Base-by-base conservation (phyloP, 1,284 basidiomycete species). In the Malassezia obtusa region DNA sequence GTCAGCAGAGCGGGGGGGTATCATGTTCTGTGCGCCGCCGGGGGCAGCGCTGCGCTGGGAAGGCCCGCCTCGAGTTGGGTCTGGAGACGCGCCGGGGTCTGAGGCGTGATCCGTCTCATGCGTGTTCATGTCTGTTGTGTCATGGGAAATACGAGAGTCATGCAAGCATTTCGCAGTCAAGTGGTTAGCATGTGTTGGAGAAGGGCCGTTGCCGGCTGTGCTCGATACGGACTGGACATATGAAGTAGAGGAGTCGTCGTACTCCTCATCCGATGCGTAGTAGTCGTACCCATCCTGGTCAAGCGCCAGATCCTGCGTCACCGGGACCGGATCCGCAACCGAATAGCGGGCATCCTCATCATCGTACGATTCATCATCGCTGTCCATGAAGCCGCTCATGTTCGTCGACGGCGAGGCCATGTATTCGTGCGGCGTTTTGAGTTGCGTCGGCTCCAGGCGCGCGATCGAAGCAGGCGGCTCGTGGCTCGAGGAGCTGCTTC, bases 401-500 rank as follows among this genome's bases (percentile, higher is more conserved):
- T 89, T 89, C 3, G 87, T 83, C 58, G 88, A 79, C 17, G 76
- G 76, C 3, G 79, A 77, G n/a, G 65, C 71, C 2, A 76, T 75
- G 58, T 76, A 73, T 7, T 68, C 52, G 44, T 54, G 52, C 10
- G 39, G 71, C 3, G 86, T 88, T 78, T 96, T 98, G 64, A 98
- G 80, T 40, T 87, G 81, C 1, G 92, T 91, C 0, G 92, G 92
- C 0, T 90, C 86, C 60, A 98, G 91, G 41, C 89, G 86, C 12
- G 89, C 90, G 60, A 96, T 98, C 5, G 89, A 92, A 58, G 56
- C 53, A 28, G 48, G 60, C n/a, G 56, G 56, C 17, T 61, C 52
- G 33, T 52, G 49, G 0, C 57, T 54, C 36, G 43, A 31, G 7
- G 24, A 25, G 43, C 21, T 49, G 41, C 52, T 58, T 59, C 28